Evolutionary conservation across 2,329 filamentous ascomycete species (phyloP), one percentile per base, ranked within the genome.

Genomic region (Raffaelea arxii): DNA sequence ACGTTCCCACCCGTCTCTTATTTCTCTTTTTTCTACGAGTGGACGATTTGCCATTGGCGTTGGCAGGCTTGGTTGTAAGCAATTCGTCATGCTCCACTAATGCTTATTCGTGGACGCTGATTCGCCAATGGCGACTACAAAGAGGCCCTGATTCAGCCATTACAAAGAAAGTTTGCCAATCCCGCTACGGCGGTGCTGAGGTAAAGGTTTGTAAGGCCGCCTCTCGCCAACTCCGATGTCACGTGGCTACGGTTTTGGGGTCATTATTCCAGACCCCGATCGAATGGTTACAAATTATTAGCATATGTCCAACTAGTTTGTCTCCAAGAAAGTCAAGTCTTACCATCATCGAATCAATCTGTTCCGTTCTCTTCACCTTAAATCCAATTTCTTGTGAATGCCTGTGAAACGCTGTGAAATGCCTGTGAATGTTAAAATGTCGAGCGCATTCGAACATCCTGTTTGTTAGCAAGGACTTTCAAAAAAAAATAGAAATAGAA

Each of bases 91-190:
- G 27, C 35, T 44, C 36, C 19, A 42, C 45, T 14, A 44, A 48
- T 48, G 46, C 46, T 41, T 25, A 48, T 30, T n/a, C 16, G 19
- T 22, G 11, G 4, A n/a, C 18, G 2, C 38, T 44, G 37, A 44
- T 48, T 48, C 27, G 46, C 19, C 32, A 36, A 36, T 19, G 14
- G 21, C 6, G 21, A 12, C 10, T 6, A 16, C 16, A 27, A 4
- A 19, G 18, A 10, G 18, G 18, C 18, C 21, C 18, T 49, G 47
- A 51, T 44, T 53, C 49, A 53, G 47, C 49, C 42, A 53, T 53
- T 44, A 53, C 51, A 51, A 53, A 53, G 41, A 42, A 6, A 16
- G 3, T 25, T 16, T 16, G 32, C 25, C 27, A 39, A 25, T 37
- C 3, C 21, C 14, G 32, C 16, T 10, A n/a, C 19, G 14, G 6